Base-by-base conservation (phyloP, 2,329 filamentous ascomycete genomes). In the Diaporthe caulivora region DNA sequence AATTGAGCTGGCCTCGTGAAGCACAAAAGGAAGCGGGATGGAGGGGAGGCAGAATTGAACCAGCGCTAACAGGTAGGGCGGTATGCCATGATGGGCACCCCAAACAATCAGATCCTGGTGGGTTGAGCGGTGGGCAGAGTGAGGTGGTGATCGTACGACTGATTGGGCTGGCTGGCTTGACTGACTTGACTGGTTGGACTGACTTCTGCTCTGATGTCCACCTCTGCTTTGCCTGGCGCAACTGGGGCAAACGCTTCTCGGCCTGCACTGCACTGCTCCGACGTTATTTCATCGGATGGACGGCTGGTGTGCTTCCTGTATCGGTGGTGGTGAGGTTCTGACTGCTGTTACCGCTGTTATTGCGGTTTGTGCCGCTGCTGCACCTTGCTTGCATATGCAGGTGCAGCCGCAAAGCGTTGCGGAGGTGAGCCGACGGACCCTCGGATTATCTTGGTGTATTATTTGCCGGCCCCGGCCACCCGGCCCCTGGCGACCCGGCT, bases 111-210 rank as follows among this genome's bases (percentile, higher is more conserved):
- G 13, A 9, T 65, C 24, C 60, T 65, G 31, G 62, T 65, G 62
- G 44, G 24, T 21, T 53, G 62, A 40, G 62, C 44, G 62, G 62
- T 67, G 62, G 62, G 62, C 47, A 53, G 37, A 13, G 29, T 10
- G 62, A 44, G 62, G 40, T 53, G 44, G 31, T 67, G 62, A 67
- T 67, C 62, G 62, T 53, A 67, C 47, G 62, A 67, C 62, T 17
- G 40, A 21, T 17, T 8, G 21, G 10, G 54, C 17, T 29, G 44
- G 24, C 58, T 17, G 29, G 31, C 29, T 37, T 34, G 42, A 60
- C 55, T 26, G 34, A 24, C 57, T 62, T 44, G 24, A 21, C 31
- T 40, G 54, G 3, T 2, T 37, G 21, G 29, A 10, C 54, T 34
- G 34, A 34, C 34, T 34, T 31, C 11, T 57, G 26, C 24, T 47